Evolutionary conservation across 257 asterid species (phyloP), one percentile per base, ranked within the genome.

Genomic region (Asclepias syriaca): DNA sequence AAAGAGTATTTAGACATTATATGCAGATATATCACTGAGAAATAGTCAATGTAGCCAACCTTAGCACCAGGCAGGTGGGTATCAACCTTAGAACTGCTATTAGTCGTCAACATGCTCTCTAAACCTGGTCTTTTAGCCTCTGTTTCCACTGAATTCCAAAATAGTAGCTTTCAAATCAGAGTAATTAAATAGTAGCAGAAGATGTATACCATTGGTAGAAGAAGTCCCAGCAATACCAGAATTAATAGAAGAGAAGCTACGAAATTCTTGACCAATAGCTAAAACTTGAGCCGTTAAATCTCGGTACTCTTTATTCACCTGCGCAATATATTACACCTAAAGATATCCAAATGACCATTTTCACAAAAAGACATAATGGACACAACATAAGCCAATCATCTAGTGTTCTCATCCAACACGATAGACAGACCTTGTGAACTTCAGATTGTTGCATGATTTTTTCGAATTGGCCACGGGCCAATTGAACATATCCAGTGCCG

Each of bases 241-340:
- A 4, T 34, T 34, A 34, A 34, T 34, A 3, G 39, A 34, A 34
- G 39, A 34, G 39, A 34, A 34, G 39, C 39, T 34, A 34, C 39
- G 39, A 34, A 34, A 34, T 34, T 34, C 39, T 34, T 34, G 39
- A 34, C 39, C 39, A 34, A 34, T 34, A 34, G 39, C 39, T 34
- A 34, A 59, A 43, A 43, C 48, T 74, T 94, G 97, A 61, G 99
- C 91, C 83, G 88, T 85, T 72, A 95, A 78, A 61, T 94, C 99
- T 87, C 89, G 97, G 78, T 89, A 77, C 82, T 94, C 97, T 78
- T 89, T 94, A 78, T 89, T 96, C 63, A 94, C 90, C 96, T 93
- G 82, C 39, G 49, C 79, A 55, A 59, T 65, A 56, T n/a, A 68
- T 65, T 46, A 72, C 51, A 58, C 59, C 68, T 27, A 59, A 70